These are phyloP conservation scores for Colletotrichum cuscutae DNA, from an alignment of 2,329 filamentous ascomycete genomes.

Conservation along the genomic window DNA sequence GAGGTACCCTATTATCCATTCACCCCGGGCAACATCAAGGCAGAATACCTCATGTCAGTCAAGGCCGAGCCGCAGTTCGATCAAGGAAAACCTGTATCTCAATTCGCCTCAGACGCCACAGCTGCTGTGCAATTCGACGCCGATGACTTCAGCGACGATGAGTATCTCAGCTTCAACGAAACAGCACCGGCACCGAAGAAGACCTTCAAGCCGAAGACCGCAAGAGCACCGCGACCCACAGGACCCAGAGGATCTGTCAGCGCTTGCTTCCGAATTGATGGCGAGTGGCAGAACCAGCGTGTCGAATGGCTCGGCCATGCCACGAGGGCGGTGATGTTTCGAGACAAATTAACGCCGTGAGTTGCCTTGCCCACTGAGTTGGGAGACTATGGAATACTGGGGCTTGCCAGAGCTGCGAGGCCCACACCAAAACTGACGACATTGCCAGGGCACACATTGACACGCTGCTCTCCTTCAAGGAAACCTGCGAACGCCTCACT, in stretches of 20 bases:
- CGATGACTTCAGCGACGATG: not conserved
- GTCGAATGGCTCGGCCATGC: not conserved
- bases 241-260: not conserved
- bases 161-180: not conserved
- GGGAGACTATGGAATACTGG: not conserved
- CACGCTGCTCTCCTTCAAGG: not conserved
- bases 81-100: not conserved
- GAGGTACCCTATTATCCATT: not conserved
- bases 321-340: not conserved
- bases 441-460: not conserved
- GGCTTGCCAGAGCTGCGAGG: not conserved
- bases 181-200: not conserved
- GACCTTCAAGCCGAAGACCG: not conserved
- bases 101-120: too few species aligned
- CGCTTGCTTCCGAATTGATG: not conserved
- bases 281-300: not conserved
- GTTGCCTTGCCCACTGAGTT: not conserved
- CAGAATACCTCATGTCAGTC: not conserved
- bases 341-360: not conserved
- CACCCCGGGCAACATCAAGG: not conserved
- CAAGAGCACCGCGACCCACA: not conserved
- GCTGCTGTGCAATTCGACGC: not conserved
- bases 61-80: not conserved
- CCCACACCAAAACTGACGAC: not conserved
- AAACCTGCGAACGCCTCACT: not conserved